Evolutionary conservation across 139 green algal genomes (phyloP).

Genomic region (Chlorella sp.): DNA sequence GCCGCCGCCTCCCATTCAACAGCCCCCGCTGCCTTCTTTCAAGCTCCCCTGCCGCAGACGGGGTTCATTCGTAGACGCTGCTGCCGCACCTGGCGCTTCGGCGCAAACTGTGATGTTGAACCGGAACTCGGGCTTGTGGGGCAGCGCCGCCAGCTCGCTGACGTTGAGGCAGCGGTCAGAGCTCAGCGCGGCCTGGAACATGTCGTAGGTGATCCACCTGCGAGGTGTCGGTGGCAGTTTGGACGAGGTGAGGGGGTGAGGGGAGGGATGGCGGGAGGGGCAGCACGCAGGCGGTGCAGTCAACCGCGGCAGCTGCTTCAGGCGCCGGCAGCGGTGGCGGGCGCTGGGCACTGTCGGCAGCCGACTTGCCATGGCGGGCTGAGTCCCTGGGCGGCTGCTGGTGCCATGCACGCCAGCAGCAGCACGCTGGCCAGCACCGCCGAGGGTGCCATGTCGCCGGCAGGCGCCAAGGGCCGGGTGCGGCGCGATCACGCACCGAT

Average conservation of each 20-base stretch:
- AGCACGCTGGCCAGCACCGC: neutral
- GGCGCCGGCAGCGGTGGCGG: neutral
- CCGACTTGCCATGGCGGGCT: neutral
- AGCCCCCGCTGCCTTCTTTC: too few relatives aligned
- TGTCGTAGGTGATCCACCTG: constrained; percentile 20
- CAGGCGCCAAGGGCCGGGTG: too few relatives aligned
- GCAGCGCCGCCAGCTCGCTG: constrained; percentile 1
- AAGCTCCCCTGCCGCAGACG: too few relatives aligned
- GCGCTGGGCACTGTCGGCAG: neutral
- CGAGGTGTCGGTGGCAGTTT: too few relatives aligned
- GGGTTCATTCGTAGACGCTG: neutral
- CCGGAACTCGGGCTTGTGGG: neutral
- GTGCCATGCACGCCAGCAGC: neutral
- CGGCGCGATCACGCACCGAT: too few relatives aligned
- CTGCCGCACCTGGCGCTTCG: neutral
- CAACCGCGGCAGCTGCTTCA: neutral
- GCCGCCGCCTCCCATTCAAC: too few relatives aligned
- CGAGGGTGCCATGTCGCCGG: too few relatives aligned
- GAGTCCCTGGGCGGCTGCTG: neutral
- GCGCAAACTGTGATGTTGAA: constrained; percentile 26
- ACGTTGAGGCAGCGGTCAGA: constrained; percentile 11
- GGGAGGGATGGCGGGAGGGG: neutral
- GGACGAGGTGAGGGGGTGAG: neutral
- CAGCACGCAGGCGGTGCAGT: neutral
- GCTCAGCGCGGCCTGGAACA: constrained; percentile 5